phyloP scores from a whole-genome alignment of 179 eudicot genomes.

The Beta lomatogona region DNA sequence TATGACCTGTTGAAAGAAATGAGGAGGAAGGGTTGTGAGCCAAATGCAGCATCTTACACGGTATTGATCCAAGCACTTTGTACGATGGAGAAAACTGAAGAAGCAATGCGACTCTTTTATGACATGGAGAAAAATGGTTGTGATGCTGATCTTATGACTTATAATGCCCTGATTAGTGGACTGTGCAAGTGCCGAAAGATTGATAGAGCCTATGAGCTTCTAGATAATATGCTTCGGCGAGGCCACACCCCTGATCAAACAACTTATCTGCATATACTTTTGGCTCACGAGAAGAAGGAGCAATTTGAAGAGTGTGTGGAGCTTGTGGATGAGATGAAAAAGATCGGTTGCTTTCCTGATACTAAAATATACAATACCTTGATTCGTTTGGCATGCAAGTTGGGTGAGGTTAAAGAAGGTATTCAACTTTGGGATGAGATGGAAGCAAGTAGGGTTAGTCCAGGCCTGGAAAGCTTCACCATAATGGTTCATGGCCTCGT shows the following conservation, averaged over 20 bases:
- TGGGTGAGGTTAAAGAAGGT: conserved; percentile 81
- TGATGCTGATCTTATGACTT: conserved; percentile 77
- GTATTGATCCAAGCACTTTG: conserved; percentile 89
- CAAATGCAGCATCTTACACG: conserved; percentile 80
- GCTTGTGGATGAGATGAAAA: conserved; percentile 72
- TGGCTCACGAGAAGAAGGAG: conserved; percentile 89
- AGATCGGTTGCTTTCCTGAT: conserved; percentile 63
- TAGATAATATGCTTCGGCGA: conserved; percentile 63
- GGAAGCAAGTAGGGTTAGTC: conserved; percentile 64
- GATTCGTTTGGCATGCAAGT: conserved; percentile 65
- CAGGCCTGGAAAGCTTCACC: conserved; percentile 66
- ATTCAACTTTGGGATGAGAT: conserved; percentile 67
- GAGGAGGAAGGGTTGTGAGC: conserved; percentile 85
- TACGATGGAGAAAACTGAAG: conserved; percentile 67
- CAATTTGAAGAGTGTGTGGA: conserved; percentile 77
- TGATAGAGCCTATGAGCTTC: conserved; percentile 64
- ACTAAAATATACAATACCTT: conserved; percentile 64
- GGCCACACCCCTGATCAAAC: conserved; percentile 70
- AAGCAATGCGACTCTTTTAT: conserved; percentile 62
- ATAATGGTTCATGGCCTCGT: conserved; percentile 69
- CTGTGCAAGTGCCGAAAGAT: conserved; percentile 78
- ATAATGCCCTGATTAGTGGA: conserved; percentile 77
- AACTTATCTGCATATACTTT: conserved; percentile 65
- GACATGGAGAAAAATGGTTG: conserved; percentile 77
- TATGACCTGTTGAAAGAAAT: conserved; percentile 87